Evolutionary conservation across 225 moss, liverwort and hornwort genomes (phyloP), one percentile per base, ranked within the genome.

Genomic region (Ulota crispa): DNA sequence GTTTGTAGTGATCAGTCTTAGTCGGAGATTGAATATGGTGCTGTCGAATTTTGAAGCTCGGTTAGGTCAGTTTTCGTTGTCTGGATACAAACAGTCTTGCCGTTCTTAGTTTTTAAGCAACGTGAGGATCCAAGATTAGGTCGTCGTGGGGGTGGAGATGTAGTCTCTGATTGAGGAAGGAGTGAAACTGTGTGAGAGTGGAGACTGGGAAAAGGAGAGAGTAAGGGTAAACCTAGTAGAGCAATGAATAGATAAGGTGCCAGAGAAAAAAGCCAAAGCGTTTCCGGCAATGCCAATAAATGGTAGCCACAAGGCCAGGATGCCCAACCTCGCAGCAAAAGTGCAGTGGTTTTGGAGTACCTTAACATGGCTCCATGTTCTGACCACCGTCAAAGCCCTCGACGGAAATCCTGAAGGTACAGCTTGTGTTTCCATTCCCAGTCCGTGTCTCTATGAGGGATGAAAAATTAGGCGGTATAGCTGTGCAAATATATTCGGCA

Each of bases 381-480:
- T 88, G 73, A 50, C 81, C 41, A 21, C 31, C 43, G 88, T 77
- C 18, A 30, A 60, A 42, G 83, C 80, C 37, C 36, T 79, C 20
- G 90, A 88, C 61, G 88, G 86, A 34, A 90, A 88, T 62, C 88
- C 90, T 65, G 90, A 90, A 88, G 90, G 90, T 90, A 88, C 23
- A 71, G 32, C 36, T 74, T 53, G 14, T 56, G 32, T 43, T 74
- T 50, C 18, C 59, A 59, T 67, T 52, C 68, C n/a, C 30, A 16
- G 43, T 41, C 31, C 56, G 28, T 59, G 20, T 21, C 8, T 78
- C 56, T 78, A 2, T 41, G 14, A 78, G 45, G 11, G 11, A 71
- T 56, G 6, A 0, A 37, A 59, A 73, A 60, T 73, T 47, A 24
- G 42, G 74, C 56, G 56, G 42, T 14, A 30, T 23, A 39, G 53